A percentile compares a stretch with the other conserved stretches of the same genome.
Conservation (phyloP, 1,139 yeast genomes). For the Wickerhamomyces sp. region DNA sequence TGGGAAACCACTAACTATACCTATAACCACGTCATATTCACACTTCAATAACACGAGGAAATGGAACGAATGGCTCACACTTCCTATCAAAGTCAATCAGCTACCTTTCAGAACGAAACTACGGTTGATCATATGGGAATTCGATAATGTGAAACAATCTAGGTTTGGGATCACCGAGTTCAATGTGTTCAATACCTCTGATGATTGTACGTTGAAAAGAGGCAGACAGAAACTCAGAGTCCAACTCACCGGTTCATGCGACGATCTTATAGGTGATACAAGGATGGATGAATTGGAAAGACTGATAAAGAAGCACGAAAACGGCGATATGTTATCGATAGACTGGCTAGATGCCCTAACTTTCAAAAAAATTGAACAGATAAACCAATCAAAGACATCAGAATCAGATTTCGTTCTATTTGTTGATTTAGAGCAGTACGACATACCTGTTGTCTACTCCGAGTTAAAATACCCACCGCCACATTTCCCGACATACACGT, state of each 20-base stretch:
- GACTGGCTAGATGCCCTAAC: constrained; percentile 78
- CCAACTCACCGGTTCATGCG: constrained; percentile 26
- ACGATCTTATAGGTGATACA: constrained; percentile 20
- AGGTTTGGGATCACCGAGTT: constrained; percentile 59
- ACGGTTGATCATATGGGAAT: constrained; percentile 63
- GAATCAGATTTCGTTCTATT: constrained; percentile 42
- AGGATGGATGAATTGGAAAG: constrained; percentile 42
- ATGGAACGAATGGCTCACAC: constrained; percentile 60
- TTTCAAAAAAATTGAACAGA: constrained; percentile 49
- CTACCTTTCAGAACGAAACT: constrained; percentile 58
- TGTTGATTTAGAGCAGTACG: constrained; percentile 72
- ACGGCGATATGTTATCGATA: constrained; percentile 56
- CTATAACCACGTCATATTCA: constrained; percentile 62
- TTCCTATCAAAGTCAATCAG: constrained; percentile 70
- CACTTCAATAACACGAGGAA: constrained; percentile 43
- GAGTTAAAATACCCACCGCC: constrained; percentile 35
- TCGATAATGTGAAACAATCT: constrained; percentile 43
- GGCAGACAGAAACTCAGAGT: constrained; percentile 53
- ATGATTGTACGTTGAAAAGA: constrained; percentile 43
- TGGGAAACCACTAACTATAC: constrained; percentile 58
- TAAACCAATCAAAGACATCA: constrained; percentile 28
- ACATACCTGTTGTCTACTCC: constrained; percentile 75
- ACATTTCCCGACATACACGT: constrained; percentile 20
- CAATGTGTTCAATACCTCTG: constrained; percentile 46
- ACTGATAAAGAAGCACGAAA: constrained; percentile 57